Percentiles rank a stretch among this genome's conserved stretches.
Evolutionary conservation across 2,329 filamentous ascomycete genomes (phyloP).

Genomic region (Ilyonectria sp.): DNA sequence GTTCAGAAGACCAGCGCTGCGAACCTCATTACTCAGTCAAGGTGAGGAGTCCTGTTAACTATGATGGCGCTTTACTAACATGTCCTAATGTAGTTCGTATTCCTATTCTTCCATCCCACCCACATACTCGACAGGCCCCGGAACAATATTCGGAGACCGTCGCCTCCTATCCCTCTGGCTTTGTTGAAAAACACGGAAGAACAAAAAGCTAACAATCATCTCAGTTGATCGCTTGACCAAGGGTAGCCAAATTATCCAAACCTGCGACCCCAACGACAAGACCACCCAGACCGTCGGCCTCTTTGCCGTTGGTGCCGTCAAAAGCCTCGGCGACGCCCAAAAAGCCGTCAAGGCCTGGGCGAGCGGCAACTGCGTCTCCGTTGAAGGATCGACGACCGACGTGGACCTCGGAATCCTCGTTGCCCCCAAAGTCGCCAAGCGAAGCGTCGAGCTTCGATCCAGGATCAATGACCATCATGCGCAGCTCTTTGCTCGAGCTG

Average conservation of each 20-base stretch:
- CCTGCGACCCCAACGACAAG: conserved; percentile 40
- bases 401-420: conserved; percentile 38
- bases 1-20: conserved; percentile 44
- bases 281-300: conserved; percentile 38
- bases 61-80: neutral
- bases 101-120: too few relatives aligned
- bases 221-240: conserved; percentile 33
- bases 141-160: neutral
- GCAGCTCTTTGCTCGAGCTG: conserved; percentile 37
- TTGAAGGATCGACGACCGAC: conserved; percentile 25
- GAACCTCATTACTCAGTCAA: conserved; percentile 29
- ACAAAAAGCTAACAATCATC: neutral
- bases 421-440: conserved; percentile 33
- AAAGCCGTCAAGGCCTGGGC: conserved; percentile 40
- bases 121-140: neutral
- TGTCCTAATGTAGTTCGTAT: conserved; percentile 28
- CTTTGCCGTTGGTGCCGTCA: conserved; percentile 38
- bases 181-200: neutral
- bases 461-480: conserved; percentile 34
- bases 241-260: conserved; percentile 40
- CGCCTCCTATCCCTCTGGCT: too few relatives aligned
- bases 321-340: conserved; percentile 33
- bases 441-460: conserved; percentile 36
- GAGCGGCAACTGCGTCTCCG: conserved; percentile 38
- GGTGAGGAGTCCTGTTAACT: conserved; percentile 14